These are phyloP conservation scores for Candida maltosa DNA, from an alignment of 805 yeast species.

Conservation along the genomic window DNA sequence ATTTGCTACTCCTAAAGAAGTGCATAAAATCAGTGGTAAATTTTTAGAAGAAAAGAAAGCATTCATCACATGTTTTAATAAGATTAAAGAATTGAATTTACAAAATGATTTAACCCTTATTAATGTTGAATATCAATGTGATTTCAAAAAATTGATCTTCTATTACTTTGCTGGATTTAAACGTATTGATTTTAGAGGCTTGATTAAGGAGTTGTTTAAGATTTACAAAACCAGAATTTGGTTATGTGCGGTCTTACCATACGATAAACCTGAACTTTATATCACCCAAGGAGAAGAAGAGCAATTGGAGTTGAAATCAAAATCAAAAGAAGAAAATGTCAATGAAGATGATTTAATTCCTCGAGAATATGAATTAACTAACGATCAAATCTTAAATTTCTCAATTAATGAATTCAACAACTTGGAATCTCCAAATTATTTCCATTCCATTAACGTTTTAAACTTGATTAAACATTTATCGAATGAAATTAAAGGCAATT, in stretches of 20 bases:
- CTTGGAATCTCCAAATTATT: constrained; percentile 43
- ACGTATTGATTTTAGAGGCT: constrained; percentile 41
- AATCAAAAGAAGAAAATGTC: neutral
- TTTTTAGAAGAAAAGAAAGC: constrained; percentile 73
- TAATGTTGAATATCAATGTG: constrained; percentile 44
- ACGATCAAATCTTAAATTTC: constrained; percentile 40
- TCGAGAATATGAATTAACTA: constrained; percentile 34
- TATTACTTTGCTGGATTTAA: constrained; percentile 46
- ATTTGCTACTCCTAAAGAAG: constrained; percentile 73
- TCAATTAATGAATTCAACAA: constrained; percentile 41
- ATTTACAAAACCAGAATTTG: constrained; percentile 46
- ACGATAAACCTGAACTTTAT: constrained; percentile 33
- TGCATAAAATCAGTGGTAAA: constrained; percentile 57
- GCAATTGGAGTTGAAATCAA: neutral
- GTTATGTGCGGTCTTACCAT: constrained; percentile 46
- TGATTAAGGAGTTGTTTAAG: constrained; percentile 43
- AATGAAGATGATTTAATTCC: constrained; percentile 19
- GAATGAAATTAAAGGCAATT: constrained; percentile 38
- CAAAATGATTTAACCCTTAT: constrained; percentile 39
- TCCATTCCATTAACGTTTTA: constrained; percentile 49
- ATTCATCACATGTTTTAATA: constrained; percentile 55
- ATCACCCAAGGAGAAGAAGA: constrained; percentile 6
- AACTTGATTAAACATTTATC: constrained; percentile 45
- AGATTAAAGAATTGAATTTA: constrained; percentile 47
- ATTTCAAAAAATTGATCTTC: constrained; percentile 43